phyloP scores from a whole-genome alignment of 2,329 filamentous ascomycete species.

The Neonectria ditissima region DNA sequence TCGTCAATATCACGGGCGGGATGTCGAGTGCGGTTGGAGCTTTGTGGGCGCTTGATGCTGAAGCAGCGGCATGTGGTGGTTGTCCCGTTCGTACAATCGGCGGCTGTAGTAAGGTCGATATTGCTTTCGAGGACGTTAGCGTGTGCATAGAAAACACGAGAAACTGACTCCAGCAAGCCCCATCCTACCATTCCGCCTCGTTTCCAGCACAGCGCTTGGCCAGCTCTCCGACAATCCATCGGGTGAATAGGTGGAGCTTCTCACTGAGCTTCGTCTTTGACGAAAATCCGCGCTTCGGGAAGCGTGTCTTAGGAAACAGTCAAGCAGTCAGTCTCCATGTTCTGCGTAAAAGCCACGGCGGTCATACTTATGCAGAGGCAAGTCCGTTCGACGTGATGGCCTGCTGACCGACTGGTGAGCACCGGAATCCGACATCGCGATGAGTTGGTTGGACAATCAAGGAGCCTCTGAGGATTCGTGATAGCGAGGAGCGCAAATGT shows the following conservation, averaged over 20 bases:
- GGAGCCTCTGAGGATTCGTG: not conserved
- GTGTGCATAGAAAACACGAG: too few species aligned
- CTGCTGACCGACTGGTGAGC: not conserved
- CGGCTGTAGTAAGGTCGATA: conserved; percentile 89
- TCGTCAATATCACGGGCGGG: conserved; percentile 90
- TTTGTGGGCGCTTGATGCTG: conserved; percentile 78
- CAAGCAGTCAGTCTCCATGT: too few species aligned
- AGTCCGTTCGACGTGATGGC: not conserved
- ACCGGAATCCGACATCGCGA: not conserved
- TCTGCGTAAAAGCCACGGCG: too few species aligned
- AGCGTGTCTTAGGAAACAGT: too few species aligned
- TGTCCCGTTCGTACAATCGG: conserved; percentile 91
- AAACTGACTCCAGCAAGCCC: too few species aligned
- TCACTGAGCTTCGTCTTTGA: too few species aligned
- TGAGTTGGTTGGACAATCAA: not conserved
- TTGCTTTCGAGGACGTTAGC: conserved; percentile 65
- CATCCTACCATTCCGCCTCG: too few species aligned
- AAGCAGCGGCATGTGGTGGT: conserved; percentile 79
- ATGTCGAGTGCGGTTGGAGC: conserved; percentile 92
- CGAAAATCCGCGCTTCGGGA: too few species aligned
- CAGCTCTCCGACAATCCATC: too few species aligned
- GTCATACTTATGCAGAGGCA: not conserved
- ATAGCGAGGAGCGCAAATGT: too few species aligned
- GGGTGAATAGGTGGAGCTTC: too few species aligned
- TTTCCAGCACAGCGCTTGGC: too few species aligned